A percentile compares a stretch with the other conserved stretches of the same genome.
Conservation (phyloP, 805 yeast genomes). For the Kuraishia piskuri region DNA sequence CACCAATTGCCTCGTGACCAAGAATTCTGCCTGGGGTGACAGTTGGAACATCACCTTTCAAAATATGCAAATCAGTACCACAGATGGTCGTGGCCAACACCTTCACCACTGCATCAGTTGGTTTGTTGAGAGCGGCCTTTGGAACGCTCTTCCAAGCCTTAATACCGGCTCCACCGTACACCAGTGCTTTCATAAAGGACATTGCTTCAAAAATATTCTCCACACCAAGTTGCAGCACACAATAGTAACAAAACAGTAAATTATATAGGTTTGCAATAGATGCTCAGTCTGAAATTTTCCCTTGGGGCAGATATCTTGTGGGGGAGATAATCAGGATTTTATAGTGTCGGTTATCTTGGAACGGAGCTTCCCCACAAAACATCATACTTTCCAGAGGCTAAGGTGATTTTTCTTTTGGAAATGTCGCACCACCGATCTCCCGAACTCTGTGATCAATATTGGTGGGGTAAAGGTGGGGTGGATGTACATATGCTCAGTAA, state of each 20-base stretch:
- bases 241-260: neutral
- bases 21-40: slow-evolving; percentile 35
- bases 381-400: neutral
- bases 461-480: neutral
- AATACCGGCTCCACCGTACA: slow-evolving; percentile 34
- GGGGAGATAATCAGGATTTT: neutral
- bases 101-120: slow-evolving; percentile 50
- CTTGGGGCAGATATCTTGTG: too few species aligned
- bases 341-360: neutral
- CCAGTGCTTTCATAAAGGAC: slow-evolving; percentile 35
- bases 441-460: neutral
- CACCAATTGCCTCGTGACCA: slow-evolving; percentile 60
- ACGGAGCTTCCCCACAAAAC: neutral
- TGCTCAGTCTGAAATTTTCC: too few species aligned
- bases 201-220: neutral
- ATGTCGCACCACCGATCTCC: neutral
- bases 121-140: slow-evolving; percentile 33
- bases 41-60: slow-evolving; percentile 53
- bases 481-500: too few species aligned
- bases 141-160: slow-evolving; percentile 28
- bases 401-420: neutral
- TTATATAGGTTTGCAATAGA: neutral
- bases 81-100: slow-evolving; percentile 53
- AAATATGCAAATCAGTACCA: slow-evolving; percentile 57
- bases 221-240: neutral